These are phyloP conservation scores for Brassica hybrid DNA, from an alignment of 441 rosid genomes.

Conservation along the genomic window DNA sequence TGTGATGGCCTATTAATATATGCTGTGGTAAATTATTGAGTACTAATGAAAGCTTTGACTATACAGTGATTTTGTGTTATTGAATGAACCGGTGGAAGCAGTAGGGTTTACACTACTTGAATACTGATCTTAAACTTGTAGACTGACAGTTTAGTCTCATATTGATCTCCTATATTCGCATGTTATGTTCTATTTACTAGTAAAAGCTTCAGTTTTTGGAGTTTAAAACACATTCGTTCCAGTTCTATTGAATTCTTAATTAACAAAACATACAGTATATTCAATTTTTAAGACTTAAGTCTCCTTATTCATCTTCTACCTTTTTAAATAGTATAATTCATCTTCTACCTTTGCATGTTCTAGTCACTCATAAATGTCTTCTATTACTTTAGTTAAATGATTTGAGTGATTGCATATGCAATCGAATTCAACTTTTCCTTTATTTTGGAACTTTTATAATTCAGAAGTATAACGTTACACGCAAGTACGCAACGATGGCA, in stretches of 20 bases:
- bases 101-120: not conserved
- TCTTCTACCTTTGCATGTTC: too few relatives aligned
- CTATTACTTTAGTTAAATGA: too few relatives aligned
- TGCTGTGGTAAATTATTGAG: not conserved
- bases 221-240: not conserved
- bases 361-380: too few relatives aligned
- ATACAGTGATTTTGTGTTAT: not conserved
- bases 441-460: not conserved
- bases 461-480: not conserved
- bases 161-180: not conserved
- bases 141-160: not conserved
- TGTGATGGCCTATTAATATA: not conserved
- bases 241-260: not conserved
- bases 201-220: not conserved
- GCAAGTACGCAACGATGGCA: slow-evolving; percentile 19
- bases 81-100: not conserved
- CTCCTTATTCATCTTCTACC: not conserved
- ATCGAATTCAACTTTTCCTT: not conserved
- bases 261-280: not conserved
- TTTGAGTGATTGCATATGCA: too few relatives aligned
- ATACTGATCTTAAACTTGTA: too few relatives aligned
- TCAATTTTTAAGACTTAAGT: not conserved
- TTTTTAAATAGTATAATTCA: too few relatives aligned
- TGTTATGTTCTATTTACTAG: not conserved
- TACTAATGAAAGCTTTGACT: slow-evolving; percentile 1